These are phyloP conservation scores for Komagataella pseudopastoris DNA, from an alignment of 805 yeast genomes.

Conservation along the genomic window DNA sequence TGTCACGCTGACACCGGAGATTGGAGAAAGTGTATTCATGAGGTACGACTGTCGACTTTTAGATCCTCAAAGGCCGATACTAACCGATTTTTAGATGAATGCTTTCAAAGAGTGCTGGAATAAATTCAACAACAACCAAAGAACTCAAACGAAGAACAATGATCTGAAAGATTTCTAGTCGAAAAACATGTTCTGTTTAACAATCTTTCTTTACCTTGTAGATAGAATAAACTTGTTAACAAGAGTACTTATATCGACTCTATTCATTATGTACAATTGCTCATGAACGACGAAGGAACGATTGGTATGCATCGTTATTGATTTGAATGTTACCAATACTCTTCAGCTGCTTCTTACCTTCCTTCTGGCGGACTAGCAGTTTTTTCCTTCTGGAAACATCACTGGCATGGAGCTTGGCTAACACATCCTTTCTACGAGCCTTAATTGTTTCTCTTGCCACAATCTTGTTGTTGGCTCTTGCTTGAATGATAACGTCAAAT, in stretches of 20 bases:
- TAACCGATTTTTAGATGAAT: slow-evolving; percentile 17
- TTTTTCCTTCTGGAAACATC: slow-evolving; percentile 87
- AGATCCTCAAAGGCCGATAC: background rate
- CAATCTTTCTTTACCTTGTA: background rate
- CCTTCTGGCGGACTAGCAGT: slow-evolving; percentile 77
- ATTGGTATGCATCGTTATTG: slow-evolving; percentile 79
- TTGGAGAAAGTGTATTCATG: slow-evolving; percentile 63
- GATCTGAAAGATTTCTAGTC: slow-evolving; percentile 12
- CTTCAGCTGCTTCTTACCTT: slow-evolving; percentile 81
- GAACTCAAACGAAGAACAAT: slow-evolving; percentile 24
- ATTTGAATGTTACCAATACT: slow-evolving; percentile 67
- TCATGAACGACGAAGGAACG: slow-evolving; percentile 41
- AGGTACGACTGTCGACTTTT: slow-evolving; percentile 24
- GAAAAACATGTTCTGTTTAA: background rate
- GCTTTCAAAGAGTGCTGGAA: slow-evolving; percentile 30
- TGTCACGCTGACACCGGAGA: slow-evolving; percentile 77
- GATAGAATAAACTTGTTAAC: too few species aligned
- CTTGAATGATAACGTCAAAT: slow-evolving; percentile 88
- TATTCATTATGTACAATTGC: background rate
- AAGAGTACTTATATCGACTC: background rate
- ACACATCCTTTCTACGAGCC: slow-evolving; percentile 90
- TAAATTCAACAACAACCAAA: slow-evolving; percentile 19
- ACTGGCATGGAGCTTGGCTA: slow-evolving; percentile 86
- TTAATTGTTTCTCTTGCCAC: slow-evolving; percentile 88
- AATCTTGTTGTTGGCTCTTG: slow-evolving; percentile 65